Evolutionary conservation across 1,139 yeast genomes (phyloP), one percentile per base, ranked within the genome.

Genomic region (Yamadazyma aaseri): DNA sequence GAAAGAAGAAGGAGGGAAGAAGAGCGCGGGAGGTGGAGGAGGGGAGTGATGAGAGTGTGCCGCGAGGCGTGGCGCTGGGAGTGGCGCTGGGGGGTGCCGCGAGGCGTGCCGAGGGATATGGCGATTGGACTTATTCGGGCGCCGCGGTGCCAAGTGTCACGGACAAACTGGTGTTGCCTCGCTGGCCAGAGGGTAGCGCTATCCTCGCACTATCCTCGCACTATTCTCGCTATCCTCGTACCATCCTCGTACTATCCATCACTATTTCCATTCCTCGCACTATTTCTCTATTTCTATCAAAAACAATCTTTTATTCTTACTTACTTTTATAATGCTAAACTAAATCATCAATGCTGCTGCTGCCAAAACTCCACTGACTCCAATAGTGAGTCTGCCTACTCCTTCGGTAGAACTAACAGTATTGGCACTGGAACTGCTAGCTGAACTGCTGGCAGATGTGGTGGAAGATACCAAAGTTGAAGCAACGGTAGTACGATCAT

Each of bases 361-460:
- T 11, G 37, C 38, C 14, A 29, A 13, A 14, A 38, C 26, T 5
- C 40, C 42, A 24, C 40, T 35, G 11, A 41, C 21, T 9, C 45
- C 44, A 15, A 27, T 32, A 5, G 38, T 9, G 16, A 38, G n/a
- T 28, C 24, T 40, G 32, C 47, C 50, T 20, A 42, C 50, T 18
- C 52, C 60, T 29, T 20, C 25, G 16, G 11, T 18, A 7, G 6
- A 9, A 18, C 6, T 9, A 18, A 18, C 11, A 6, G 25, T 4
- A 12, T 12, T 12, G 4, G 25, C 17, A 13, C 18, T 14, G 11
- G 31, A 20, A 14, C 12, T 22, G 9, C 20, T 18, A 7, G 20
- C 20, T 7, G 20, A 18, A 18, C 20, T 18, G 9, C 20, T 18
- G 9, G 20, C 9, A 7, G 20, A 18, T 7, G 20, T 18, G 20